Conservation (phyloP, 2,329 filamentous ascomycete species). For the Penicillium sp. region DNA sequence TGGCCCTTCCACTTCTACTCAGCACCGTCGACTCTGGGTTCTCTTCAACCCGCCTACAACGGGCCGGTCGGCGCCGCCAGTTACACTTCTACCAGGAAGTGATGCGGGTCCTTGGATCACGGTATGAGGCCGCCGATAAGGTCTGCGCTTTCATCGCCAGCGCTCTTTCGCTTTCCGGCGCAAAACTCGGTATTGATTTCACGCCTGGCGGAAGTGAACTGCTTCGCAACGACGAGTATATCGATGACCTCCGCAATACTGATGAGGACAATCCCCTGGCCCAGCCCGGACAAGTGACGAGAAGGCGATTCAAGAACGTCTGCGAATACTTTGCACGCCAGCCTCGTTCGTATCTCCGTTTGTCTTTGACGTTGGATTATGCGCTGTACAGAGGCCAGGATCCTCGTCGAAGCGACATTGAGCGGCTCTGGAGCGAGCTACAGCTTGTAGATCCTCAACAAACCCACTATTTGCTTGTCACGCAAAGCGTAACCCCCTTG, state of each 20-base stretch:
- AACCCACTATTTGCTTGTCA: neutral
- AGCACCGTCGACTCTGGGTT: neutral
- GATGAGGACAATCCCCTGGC: neutral
- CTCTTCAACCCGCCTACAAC: neutral
- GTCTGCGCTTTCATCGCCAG: neutral
- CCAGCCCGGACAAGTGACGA: neutral
- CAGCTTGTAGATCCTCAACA: neutral
- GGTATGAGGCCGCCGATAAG: neutral
- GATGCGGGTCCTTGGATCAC: neutral
- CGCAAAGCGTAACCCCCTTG: neutral
- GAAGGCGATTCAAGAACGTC: neutral
- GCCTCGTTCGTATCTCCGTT: neutral
- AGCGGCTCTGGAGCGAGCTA: neutral
- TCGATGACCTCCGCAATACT: neutral
- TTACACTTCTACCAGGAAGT: neutral
- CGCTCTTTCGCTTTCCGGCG: neutral
- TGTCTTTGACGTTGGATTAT: neutral
- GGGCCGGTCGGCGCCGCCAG: neutral
- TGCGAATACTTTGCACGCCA: neutral
- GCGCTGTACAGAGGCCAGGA: neutral
- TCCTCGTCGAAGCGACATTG: neutral
- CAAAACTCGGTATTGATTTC: neutral
- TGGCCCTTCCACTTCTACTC: neutral
- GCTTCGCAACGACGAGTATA: neutral
- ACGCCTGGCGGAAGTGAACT: neutral